Evolutionary conservation across 257 asterid species (phyloP).

Genomic region (Salvia miltiorrhiza): DNA sequence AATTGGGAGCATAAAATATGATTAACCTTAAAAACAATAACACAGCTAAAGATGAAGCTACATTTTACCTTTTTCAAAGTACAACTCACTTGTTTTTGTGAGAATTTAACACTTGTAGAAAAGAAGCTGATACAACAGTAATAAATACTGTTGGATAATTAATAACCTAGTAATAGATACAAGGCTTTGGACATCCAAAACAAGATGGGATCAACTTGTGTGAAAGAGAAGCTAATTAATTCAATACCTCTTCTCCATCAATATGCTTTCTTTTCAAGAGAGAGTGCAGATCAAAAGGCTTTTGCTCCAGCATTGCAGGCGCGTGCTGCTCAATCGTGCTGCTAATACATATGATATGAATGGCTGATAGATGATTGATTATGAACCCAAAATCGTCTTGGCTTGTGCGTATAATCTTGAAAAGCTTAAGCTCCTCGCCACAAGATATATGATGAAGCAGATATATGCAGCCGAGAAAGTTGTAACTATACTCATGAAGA

Average conservation of each 20-base stretch:
- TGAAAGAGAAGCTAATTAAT: background rate
- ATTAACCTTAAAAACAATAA: no score
- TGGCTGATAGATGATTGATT: background rate
- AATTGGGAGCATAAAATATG: no score
- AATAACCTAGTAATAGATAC: slow-evolving; percentile 22
- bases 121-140: no score
- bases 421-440: slow-evolving; percentile 38
- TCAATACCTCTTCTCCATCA: background rate
- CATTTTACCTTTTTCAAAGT: no score
- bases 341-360: background rate
- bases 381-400: slow-evolving; percentile 29
- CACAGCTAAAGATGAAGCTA: no score
- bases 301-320: background rate
- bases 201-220: background rate
- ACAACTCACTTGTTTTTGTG: no score
- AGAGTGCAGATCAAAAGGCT: slow-evolving; percentile 3
- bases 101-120: no score
- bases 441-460: slow-evolving; percentile 56
- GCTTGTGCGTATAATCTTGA: slow-evolving; percentile 34
- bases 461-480: slow-evolving; percentile 49
- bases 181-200: background rate
- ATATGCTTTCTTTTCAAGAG: background rate
- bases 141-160: background rate
- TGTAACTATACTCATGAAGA: slow-evolving; percentile 34
- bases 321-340: background rate